Evolutionary conservation across 148 eudicot genomes (phyloP).

Genomic region (Drosera capensis): DNA sequence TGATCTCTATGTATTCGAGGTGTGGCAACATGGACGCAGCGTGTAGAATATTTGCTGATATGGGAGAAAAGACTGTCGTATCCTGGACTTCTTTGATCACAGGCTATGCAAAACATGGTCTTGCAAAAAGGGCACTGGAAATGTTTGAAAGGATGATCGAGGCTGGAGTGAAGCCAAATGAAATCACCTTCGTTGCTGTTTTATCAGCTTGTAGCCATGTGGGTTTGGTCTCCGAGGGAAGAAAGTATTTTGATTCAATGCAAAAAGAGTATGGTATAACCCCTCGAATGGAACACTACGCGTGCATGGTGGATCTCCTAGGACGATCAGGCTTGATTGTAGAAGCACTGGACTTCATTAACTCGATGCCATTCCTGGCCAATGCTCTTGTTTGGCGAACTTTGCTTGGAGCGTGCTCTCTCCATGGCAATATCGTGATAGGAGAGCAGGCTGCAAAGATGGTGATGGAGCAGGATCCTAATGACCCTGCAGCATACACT

Average conservation of each 20-base stretch:
- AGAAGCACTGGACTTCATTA: slow-evolving; percentile 33
- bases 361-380: slow-evolving; percentile 45
- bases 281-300: slow-evolving; percentile 67
- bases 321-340: slow-evolving; percentile 43
- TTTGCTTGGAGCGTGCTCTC: slow-evolving; percentile 45
- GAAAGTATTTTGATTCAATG: slow-evolving; percentile 41
- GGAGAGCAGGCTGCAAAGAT: slow-evolving; percentile 38
- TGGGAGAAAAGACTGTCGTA: slow-evolving; percentile 29
- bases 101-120: slow-evolving; percentile 52
- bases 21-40: slow-evolving; percentile 58
- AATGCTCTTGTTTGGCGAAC: slow-evolving; percentile 61
- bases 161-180: slow-evolving; percentile 44
- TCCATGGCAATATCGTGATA: slow-evolving; percentile 28
- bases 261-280: slow-evolving; percentile 24
- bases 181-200: slow-evolving; percentile 50
- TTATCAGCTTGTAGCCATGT: slow-evolving; percentile 69
- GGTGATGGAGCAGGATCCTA: slow-evolving; percentile 39
- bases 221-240: slow-evolving; percentile 48
- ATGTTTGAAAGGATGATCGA: slow-evolving; percentile 43
- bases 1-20: slow-evolving; percentile 57
- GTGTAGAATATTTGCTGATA: slow-evolving; percentile 25
- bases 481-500: slow-evolving; percentile 45
- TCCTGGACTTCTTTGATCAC: slow-evolving; percentile 70
- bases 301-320: slow-evolving; percentile 64
- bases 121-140: slow-evolving; percentile 34